phyloP scores from a whole-genome alignment of 495 filamentous ascomycete species.

The Aspergillus avenaceus region DNA sequence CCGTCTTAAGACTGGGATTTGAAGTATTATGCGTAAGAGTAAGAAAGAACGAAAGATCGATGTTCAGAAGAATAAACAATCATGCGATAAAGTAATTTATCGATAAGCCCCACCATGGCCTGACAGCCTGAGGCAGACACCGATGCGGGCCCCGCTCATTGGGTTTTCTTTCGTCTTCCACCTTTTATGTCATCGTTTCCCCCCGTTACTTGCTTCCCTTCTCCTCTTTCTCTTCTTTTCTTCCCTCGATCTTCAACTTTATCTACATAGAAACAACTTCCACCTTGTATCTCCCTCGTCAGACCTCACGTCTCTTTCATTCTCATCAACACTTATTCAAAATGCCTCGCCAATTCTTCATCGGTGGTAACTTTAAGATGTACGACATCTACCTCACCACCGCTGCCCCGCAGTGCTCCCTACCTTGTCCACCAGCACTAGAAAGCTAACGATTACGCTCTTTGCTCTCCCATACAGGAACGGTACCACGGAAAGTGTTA shows the following conservation, averaged over 20 bases:
- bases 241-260: constrained; percentile 6
- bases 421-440: constrained; percentile 1
- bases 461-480: constrained; percentile 58
- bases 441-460: constrained; percentile 14
- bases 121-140: neutral
- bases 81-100: constrained; percentile 7
- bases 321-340: constrained; percentile 19
- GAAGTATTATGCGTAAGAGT: neutral
- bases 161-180: constrained; percentile 12
- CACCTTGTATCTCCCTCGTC: neutral
- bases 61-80: neutral
- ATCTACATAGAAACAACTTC: no score
- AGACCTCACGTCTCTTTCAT: neutral
- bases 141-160: constrained; percentile 16
- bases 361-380: constrained; percentile 99
- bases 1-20: neutral
- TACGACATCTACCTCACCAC: constrained; percentile 35
- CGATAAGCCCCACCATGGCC: constrained; percentile 19
- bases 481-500: constrained; percentile 81
- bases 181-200: constrained; percentile 9
- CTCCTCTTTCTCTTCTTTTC: constrained; percentile 8
- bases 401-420: constrained; percentile 19
- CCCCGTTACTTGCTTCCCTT: constrained; percentile 8
- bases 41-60: no score
- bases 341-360: constrained; percentile 97